A percentile compares a stretch with the other conserved stretches of the same genome.
phyloP scores from a whole-genome alignment of 352 stramenopile genomes.

The Phytophthora foliorum region DNA sequence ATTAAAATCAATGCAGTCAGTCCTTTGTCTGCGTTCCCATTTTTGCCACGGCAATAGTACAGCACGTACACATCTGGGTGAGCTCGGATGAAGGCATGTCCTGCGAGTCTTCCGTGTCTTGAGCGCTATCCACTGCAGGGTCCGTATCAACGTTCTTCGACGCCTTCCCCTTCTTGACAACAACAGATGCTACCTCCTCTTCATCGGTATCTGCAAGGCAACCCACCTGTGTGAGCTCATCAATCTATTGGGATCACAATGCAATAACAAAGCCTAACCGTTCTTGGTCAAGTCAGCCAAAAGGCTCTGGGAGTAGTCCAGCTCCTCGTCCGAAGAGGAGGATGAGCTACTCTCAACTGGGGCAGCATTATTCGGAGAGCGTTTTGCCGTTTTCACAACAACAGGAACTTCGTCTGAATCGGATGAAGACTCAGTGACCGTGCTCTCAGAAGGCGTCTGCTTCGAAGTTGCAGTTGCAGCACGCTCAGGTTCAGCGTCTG shows the following conservation, averaged over 20 bases:
- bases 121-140: slow-evolving; percentile 40
- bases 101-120: slow-evolving; percentile 55
- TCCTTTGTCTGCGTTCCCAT: background rate
- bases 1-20: background rate
- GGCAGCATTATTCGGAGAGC: slow-evolving; percentile 23
- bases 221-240: slow-evolving; percentile 26
- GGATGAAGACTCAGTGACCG: slow-evolving; percentile 38
- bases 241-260: slow-evolving; percentile 31
- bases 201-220: slow-evolving; percentile 42
- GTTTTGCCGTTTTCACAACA: slow-evolving; percentile 30
- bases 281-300: slow-evolving; percentile 76
- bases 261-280: slow-evolving; percentile 51
- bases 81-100: slow-evolving; percentile 60
- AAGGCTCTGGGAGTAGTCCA: slow-evolving; percentile 83
- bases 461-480: slow-evolving; percentile 25
- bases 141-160: slow-evolving; percentile 44
- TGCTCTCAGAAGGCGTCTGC: slow-evolving; percentile 33
- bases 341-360: slow-evolving; percentile 40
- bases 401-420: slow-evolving; percentile 31
- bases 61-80: slow-evolving; percentile 58
- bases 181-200: slow-evolving; percentile 23
- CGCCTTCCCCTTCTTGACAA: slow-evolving; percentile 40
- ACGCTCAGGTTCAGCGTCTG: slow-evolving; percentile 20
- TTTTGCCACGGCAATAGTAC: background rate
- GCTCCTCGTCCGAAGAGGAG: slow-evolving; percentile 60